Evolutionary conservation across 179 eudicot genomes (phyloP).

Genomic region (Silene noctiflora): DNA sequence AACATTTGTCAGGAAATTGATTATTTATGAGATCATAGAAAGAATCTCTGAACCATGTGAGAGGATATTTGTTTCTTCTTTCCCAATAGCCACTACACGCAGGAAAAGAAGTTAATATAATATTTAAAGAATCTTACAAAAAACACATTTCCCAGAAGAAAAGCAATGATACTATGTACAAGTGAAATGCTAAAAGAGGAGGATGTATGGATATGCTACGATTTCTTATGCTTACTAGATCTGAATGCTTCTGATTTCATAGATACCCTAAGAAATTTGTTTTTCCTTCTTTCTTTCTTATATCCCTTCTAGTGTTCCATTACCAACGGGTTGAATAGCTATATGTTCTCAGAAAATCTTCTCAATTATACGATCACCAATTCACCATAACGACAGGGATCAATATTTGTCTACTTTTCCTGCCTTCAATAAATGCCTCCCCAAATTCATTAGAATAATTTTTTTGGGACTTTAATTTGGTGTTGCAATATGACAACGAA

Average conservation of each 20-base stretch:
- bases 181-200: background rate
- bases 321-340: background rate
- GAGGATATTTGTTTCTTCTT: background rate
- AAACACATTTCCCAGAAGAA: background rate
- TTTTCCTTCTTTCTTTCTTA: background rate
- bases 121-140: background rate
- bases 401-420: slow-evolving; percentile 3
- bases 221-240: background rate
- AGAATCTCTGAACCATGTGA: background rate
- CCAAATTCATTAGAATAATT: background rate
- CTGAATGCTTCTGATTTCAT: background rate
- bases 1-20: background rate
- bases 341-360: background rate
- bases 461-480: slow-evolving; percentile 6
- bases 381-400: background rate
- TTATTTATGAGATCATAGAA: background rate
- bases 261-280: background rate
- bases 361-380: background rate
- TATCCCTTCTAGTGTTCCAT: background rate
- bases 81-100: background rate
- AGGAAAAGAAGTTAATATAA: background rate
- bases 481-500: background rate
- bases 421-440: background rate
- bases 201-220: background rate
- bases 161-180: background rate